Percentiles rank a stretch among this genome's conserved stretches.
These are phyloP conservation scores for Scedosporium minutisporum DNA, from an alignment of 2,329 filamentous ascomycete species.

Conservation along the genomic window DNA sequence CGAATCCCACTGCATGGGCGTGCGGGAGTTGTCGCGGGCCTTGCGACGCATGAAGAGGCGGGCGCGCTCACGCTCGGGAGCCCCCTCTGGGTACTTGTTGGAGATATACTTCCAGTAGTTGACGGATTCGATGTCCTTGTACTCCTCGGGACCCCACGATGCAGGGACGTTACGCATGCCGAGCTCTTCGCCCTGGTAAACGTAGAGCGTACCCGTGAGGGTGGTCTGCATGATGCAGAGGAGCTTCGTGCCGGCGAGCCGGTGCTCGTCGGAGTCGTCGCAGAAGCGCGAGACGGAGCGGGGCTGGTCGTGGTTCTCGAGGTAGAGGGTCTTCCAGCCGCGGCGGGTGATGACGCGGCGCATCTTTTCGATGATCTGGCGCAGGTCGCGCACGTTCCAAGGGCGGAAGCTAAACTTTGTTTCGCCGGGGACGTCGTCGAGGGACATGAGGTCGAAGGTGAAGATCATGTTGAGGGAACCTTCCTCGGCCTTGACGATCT, in stretches of 20 bases:
- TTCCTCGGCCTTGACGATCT: slow-evolving; percentile 42
- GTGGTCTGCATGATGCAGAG: slow-evolving; percentile 46
- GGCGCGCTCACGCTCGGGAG: slow-evolving; percentile 23
- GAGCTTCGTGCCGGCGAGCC: slow-evolving; percentile 46
- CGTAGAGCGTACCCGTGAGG: slow-evolving; percentile 53
- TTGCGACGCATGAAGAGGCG: slow-evolving; percentile 41
- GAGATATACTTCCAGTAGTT: slow-evolving; percentile 37
- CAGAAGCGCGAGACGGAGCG: slow-evolving; percentile 49
- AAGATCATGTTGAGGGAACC: slow-evolving; percentile 64
- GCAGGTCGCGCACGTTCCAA: slow-evolving; percentile 42
- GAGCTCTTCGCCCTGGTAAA: slow-evolving; percentile 64
- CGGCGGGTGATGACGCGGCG: slow-evolving; percentile 49
- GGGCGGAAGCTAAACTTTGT: slow-evolving; percentile 32
- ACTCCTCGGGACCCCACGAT: slow-evolving; percentile 53
- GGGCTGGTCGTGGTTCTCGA: slow-evolving; percentile 58
- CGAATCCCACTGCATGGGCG: slow-evolving; percentile 63
- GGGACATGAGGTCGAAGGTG: slow-evolving; percentile 54
- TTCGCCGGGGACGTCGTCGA: slow-evolving; percentile 31
- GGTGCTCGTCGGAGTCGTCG: slow-evolving; percentile 37
- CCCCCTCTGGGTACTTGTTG: slow-evolving; percentile 26
- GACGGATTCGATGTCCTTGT: slow-evolving; percentile 56
- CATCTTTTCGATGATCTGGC: slow-evolving; percentile 45
- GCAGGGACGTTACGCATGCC: slow-evolving; percentile 56
- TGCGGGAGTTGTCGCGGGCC: slow-evolving; percentile 59
- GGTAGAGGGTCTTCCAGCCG: slow-evolving; percentile 56